Evolutionary conservation across 805 yeast genomes (phyloP), one percentile per base, ranked within the genome.

Genomic region (Monosporozyma siamensis): DNA sequence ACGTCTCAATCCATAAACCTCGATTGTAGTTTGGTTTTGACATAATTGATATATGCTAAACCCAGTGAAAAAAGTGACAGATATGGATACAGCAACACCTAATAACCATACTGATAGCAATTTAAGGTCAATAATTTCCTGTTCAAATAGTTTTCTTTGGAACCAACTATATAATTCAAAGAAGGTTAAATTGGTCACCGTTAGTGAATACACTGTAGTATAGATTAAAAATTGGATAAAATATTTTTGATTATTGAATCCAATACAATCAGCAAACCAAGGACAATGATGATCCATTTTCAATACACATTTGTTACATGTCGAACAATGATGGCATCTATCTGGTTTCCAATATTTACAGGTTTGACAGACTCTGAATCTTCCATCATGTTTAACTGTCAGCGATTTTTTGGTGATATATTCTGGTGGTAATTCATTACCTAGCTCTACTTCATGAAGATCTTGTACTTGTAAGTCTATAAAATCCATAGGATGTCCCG

Each of bases 231-330:
- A 82, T 58, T 87, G 95, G 22, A 86, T 59, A 55, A 89, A 90
- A 57, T 68, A 75, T 63, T 87, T 83, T 49, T 84, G 88, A 62
- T 90, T 90, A 23, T 66, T 65, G 62, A 76, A 82, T 0, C 97
- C 97, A 44, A 90, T 75, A 60, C 97, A 89, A 4, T 77, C 69
- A 2, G 95, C 80, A 61, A 88, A 87, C 97, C 97, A 90, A 0
- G 97, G 97, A 48, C 82, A 81, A 63, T 88, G 96, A 58, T 88
- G 97, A 59, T 88, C 97, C 97, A 88, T 89, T 53, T 76, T 77
- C 45, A 89, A 59, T 22, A 84, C 76, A 60, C 97, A 88, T 25
- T 45, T 47, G 17, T 75, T 68, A 56, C 94, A 86, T 1, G 72
- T 66, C 30, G 82, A 81, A 58, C 96, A 88, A 61, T 88, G 97